Conservation (phyloP, 164 flowering plant species). For the Tinospora cordifolia region DNA sequence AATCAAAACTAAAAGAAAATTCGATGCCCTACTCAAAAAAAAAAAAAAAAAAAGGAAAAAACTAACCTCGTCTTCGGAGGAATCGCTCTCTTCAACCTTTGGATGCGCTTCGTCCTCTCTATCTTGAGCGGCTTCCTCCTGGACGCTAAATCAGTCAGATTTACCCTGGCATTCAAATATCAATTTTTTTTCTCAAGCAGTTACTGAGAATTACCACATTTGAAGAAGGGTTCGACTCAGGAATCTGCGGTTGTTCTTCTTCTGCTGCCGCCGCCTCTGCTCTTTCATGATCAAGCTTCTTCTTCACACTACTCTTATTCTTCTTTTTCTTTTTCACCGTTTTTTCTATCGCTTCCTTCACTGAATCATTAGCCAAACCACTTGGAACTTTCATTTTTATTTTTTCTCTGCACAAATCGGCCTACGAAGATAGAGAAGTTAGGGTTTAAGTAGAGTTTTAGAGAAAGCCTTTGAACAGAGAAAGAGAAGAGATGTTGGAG, state of each 20-base stretch:
- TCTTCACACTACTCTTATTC: not conserved
- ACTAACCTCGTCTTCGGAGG: constrained; percentile 43
- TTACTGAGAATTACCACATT: not conserved
- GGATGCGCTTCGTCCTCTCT: constrained; percentile 13
- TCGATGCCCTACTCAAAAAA: not conserved
- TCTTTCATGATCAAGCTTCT: not conserved
- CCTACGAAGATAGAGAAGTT: too few relatives aligned
- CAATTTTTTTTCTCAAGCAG: not conserved
- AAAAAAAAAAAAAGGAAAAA: not conserved
- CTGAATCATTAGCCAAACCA: too few relatives aligned
- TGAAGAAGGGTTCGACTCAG: not conserved
- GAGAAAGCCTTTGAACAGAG: too few relatives aligned
- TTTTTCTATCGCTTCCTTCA: too few relatives aligned
- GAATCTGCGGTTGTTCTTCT: not conserved
- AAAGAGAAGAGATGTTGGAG: too few relatives aligned
- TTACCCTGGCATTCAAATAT: not conserved
- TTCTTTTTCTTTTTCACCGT: not conserved
- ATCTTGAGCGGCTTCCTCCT: constrained; percentile 13
- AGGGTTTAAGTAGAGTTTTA: too few relatives aligned
- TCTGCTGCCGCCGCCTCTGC: not conserved
- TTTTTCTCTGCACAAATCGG: too few relatives aligned
- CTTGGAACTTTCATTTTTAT: too few relatives aligned
- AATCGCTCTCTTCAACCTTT: constrained; percentile 36
- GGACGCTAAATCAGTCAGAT: not conserved
- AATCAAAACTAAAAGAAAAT: not conserved